Percentiles rank a stretch among this genome's conserved stretches.
Conservation (phyloP, 305 asterid species). For the Ajuga reptans region DNA sequence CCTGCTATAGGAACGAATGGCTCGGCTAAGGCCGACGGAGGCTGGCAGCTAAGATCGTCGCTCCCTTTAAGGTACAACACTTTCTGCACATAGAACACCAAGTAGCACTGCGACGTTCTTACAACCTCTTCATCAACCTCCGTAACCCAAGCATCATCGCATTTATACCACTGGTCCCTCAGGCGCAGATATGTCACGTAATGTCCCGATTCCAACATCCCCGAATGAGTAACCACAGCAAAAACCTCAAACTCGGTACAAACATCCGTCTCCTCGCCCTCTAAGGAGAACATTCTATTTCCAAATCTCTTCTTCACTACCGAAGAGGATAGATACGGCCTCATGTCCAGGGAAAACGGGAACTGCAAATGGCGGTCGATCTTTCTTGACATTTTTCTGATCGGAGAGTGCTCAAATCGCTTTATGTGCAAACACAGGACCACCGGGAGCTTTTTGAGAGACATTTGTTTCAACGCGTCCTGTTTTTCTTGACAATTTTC, state of each 20-base stretch:
- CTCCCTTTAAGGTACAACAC: slow-evolving; percentile 38
- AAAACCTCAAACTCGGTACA: slow-evolving; percentile 62
- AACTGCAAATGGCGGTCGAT: slow-evolving; percentile 59
- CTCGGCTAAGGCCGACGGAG: slow-evolving; percentile 34
- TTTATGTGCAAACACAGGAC: slow-evolving; percentile 62
- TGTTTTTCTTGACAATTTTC: slow-evolving; percentile 55
- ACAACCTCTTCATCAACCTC: slow-evolving; percentile 66
- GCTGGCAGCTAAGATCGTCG: slow-evolving; percentile 59
- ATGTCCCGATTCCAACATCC: slow-evolving; percentile 71
- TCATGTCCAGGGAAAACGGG: slow-evolving; percentile 69
- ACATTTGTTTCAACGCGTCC: slow-evolving; percentile 57
- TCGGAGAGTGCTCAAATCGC: slow-evolving; percentile 57
- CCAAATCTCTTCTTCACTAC: slow-evolving; percentile 53
- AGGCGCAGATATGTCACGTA: slow-evolving; percentile 56
- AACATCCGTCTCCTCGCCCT: slow-evolving; percentile 44
- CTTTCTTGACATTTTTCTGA: slow-evolving; percentile 52
- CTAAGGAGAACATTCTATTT: slow-evolving; percentile 47
- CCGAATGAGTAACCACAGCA: slow-evolving; percentile 73
- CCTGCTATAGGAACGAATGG: slow-evolving; percentile 66
- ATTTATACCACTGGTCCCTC: slow-evolving; percentile 62
- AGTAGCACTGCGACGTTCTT: slow-evolving; percentile 57
- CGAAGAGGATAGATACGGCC: slow-evolving; percentile 59
- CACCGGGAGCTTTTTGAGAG: slow-evolving; percentile 55
- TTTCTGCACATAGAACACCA: slow-evolving; percentile 56
- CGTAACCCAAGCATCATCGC: slow-evolving; percentile 78